Base-by-base conservation (phyloP, 176 grass and related monocot species). In the Cenchrus fungigraminus region DNA sequence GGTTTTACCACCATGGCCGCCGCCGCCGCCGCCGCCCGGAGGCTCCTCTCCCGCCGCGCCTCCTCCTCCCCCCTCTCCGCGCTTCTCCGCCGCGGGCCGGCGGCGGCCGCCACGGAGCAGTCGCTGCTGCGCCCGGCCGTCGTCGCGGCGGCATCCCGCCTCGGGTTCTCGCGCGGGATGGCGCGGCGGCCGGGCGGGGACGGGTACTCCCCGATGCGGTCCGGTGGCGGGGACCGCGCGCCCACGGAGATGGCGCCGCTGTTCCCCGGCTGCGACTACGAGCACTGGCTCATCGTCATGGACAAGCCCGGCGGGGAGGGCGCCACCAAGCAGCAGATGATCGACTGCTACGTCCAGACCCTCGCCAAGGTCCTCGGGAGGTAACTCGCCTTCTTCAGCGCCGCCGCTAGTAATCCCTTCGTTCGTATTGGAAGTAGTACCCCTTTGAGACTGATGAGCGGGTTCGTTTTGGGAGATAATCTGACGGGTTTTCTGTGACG, bases 281-380 rank as follows among this genome's bases (percentile, higher is more conserved):
- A 93, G 77, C 94, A 96, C 79, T 96, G 94, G 91, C 80, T 96
- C 76, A 93, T 96, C 68, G 94, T 96, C 11, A 96, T 96, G 94
- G 94, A 96, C 83, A 93, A 93, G 73, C 94, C 91, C 8, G 89
- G 91, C 0, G 87, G 91, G 3, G 91, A 91, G 72, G 87, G 84
- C 22, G 91, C 94, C 47, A 91, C 29, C 68, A 93, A 91, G 83
- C 89, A 93, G 81, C 89, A 93, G 94, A 96, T 96, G 91, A 89
- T 96, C 53, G 87, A 93, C 76, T 91, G 86, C 77, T 96, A 93
- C 81, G 79, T 96, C 73, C 65, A 96, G 77, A 95, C 93, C 70
- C 88, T 95, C 25, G 78, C 94, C 68, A 84, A 93, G 73, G 84
- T 96, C 55, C 78, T 95, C 16, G 95, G 92, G 86, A 93, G 95